These are phyloP conservation scores for Zoysia pacifica DNA, from an alignment of 176 grass and related monocot species.

Conservation along the genomic window DNA sequence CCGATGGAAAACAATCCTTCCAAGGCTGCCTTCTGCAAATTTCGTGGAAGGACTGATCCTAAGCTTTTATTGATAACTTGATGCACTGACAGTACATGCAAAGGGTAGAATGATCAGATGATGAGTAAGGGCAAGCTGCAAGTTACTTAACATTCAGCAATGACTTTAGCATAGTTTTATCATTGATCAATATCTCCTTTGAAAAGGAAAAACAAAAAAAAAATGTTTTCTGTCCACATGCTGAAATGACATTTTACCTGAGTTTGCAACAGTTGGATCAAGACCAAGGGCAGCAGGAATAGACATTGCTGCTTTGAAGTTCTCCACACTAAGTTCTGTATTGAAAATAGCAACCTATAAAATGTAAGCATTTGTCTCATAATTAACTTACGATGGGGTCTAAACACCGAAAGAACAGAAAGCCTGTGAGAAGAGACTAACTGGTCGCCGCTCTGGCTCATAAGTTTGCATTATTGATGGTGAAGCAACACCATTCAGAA, in stretches of 20 bases:
- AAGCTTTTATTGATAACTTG: slow-evolving; percentile 71
- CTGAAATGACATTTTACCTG: slow-evolving; percentile 47
- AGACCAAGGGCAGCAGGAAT: slow-evolving; percentile 88
- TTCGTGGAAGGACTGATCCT: slow-evolving; percentile 68
- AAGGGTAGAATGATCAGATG: slow-evolving; percentile 9
- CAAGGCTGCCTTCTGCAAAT: slow-evolving; percentile 62
- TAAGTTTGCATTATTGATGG: slow-evolving; percentile 78
- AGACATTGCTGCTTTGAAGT: slow-evolving; percentile 93
- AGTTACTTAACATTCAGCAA: slow-evolving; percentile 4
- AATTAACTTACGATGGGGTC: not conserved
- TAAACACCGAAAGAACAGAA: slow-evolving; percentile 21
- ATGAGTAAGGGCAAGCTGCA: not conserved
- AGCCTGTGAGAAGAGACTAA: slow-evolving; percentile 51
- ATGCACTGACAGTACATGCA: slow-evolving; percentile 61
- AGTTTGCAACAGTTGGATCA: slow-evolving; percentile 90
- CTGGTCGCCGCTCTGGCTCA: slow-evolving; percentile 77
- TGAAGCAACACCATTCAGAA: slow-evolving; percentile 59
- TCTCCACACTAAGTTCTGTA: slow-evolving; percentile 82
- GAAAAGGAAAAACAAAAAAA: slow-evolving; percentile 22
- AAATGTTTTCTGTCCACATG: slow-evolving; percentile 3
- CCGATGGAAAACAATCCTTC: slow-evolving; percentile 92
- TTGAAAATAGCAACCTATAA: slow-evolving; percentile 93
- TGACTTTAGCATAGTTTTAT: slow-evolving; percentile 9
- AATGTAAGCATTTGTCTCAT: slow-evolving; percentile 19
- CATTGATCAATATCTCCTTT: slow-evolving; percentile 2